Evolutionary conservation across 306 rosid genomes (phyloP).

Genomic region (Prinsepia uniflora): DNA sequence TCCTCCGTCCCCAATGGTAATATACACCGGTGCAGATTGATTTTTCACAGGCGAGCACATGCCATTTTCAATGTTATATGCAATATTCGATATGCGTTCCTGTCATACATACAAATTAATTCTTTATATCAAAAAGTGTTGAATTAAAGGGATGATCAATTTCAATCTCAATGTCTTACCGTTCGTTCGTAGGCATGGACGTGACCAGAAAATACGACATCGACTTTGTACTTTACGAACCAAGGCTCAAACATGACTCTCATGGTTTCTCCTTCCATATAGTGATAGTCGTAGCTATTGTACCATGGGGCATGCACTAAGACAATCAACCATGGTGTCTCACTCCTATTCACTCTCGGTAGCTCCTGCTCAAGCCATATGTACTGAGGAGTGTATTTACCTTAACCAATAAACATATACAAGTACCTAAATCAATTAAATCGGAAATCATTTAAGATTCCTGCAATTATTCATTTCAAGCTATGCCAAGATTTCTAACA

Average conservation of each 20-base stretch:
- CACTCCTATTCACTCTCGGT: slow-evolving; percentile 38
- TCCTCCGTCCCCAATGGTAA: slow-evolving; percentile 85
- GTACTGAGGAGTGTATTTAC: slow-evolving; percentile 37
- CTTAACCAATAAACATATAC: not conserved
- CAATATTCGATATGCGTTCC: slow-evolving; percentile 70
- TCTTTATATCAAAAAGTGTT: not conserved
- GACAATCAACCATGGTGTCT: slow-evolving; percentile 48
- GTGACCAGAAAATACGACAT: slow-evolving; percentile 66
- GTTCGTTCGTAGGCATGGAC: slow-evolving; percentile 84
- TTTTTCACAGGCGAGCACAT: slow-evolving; percentile 57
- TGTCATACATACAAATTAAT: slow-evolving; percentile 19
- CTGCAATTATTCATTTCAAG: no score
- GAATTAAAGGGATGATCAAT: not conserved
- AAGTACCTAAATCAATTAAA: not conserved
- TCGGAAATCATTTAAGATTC: not conserved
- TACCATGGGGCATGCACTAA: slow-evolving; percentile 44
- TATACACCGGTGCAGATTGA: slow-evolving; percentile 75
- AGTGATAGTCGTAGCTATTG: slow-evolving; percentile 41
- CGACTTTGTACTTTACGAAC: slow-evolving; percentile 70
- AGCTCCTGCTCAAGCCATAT: slow-evolving; percentile 37
- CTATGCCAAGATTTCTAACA: no score
- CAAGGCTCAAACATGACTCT: slow-evolving; percentile 61
- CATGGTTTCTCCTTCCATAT: slow-evolving; percentile 75
- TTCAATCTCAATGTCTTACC: slow-evolving; percentile 23
- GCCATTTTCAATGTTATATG: slow-evolving; percentile 59